Conservation (phyloP, 345 rosid genomes). For the Conringia planisiliqua region DNA sequence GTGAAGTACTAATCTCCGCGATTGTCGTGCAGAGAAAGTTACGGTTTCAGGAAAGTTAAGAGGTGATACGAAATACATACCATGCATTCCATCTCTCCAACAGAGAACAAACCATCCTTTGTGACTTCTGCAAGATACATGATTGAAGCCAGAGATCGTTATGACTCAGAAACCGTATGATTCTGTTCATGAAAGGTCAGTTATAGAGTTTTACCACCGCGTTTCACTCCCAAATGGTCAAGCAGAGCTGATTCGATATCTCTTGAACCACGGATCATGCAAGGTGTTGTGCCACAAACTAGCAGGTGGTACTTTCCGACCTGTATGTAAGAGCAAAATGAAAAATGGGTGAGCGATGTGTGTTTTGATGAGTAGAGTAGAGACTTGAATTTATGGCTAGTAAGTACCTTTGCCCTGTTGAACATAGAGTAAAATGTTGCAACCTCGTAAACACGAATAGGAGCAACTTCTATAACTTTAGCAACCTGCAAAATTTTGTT, state of each 20-base stretch:
- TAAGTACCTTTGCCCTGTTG: slow-evolving; percentile 68
- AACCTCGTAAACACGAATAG: slow-evolving; percentile 95
- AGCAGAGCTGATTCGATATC: slow-evolving; percentile 83
- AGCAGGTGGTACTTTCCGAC: slow-evolving; percentile 94
- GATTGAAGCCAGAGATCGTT: slow-evolving; percentile 1
- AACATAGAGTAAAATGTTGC: slow-evolving; percentile 99
- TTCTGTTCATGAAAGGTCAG: background rate
- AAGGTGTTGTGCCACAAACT: slow-evolving; percentile 99
- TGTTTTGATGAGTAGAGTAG: background rate
- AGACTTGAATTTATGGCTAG: slow-evolving; percentile 5
- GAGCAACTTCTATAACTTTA: slow-evolving; percentile 80
- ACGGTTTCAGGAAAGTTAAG: background rate
- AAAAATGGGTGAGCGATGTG: background rate
- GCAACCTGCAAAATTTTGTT: slow-evolving; percentile 58
- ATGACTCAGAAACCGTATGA: background rate
- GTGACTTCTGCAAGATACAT: slow-evolving; percentile 66
- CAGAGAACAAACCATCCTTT: slow-evolving; percentile 96
- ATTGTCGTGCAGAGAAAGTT: background rate
- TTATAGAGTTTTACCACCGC: slow-evolving; percentile 59
- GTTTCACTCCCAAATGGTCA: slow-evolving; percentile 94
- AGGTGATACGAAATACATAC: slow-evolving; percentile 38
- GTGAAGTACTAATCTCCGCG: background rate
- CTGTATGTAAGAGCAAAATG: slow-evolving; percentile 49
- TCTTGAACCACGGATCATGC: slow-evolving; percentile 93
- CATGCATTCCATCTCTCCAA: slow-evolving; percentile 99